Evolutionary conservation across 2,329 filamentous ascomycete species (phyloP), one percentile per base, ranked within the genome.

Genomic region (Aspergillus aculeatinus): DNA sequence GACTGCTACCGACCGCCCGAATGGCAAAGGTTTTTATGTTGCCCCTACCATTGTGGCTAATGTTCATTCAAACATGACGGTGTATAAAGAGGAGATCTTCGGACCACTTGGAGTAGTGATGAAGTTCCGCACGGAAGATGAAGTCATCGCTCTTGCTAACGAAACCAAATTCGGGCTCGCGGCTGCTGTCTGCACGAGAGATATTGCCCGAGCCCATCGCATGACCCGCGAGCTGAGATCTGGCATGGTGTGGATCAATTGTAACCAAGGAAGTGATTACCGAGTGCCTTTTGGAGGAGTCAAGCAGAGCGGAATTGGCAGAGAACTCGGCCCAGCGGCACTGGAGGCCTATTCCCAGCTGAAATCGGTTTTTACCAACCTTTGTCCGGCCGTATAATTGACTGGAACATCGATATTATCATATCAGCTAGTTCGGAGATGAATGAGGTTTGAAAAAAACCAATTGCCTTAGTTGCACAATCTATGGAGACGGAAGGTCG

Each of bases 221-320:
- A 74, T 85, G 2, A 77, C 81, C 1, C 76, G 79, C 2, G 77
- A 80, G 51, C 78, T 91, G 48, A 86, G 90, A 72, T 83, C 85
- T 12, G 88, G 88, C 31, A 89, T 88, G 82, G 87, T 90, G 3
- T 89, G 87, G 78, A 84, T 90, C 69, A 90, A 90, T 67, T 83
- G 80, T 65, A 82, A 81, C 73, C 82, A 80, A 58, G 76, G 79
- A 64, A 72, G 72, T 50, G 73, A 79, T 61, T 75, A 76, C 68
- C 73, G 77, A 9, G 78, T 87, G 48, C 85, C 85, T 0, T 87
- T 87, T 66, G 85, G 85, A 27, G 85, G 85, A 44, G 83, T 86
- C 35, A 87, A 88, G 77, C 83, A 86, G 75, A 83, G 80, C 65
- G 85, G 85, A 2, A 86, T 87, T 69, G 85, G 85, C 19, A 74